Conservation (phyloP, 371 early-diverging fungal species). For the Thermomucor indicae-seudaticae region DNA sequence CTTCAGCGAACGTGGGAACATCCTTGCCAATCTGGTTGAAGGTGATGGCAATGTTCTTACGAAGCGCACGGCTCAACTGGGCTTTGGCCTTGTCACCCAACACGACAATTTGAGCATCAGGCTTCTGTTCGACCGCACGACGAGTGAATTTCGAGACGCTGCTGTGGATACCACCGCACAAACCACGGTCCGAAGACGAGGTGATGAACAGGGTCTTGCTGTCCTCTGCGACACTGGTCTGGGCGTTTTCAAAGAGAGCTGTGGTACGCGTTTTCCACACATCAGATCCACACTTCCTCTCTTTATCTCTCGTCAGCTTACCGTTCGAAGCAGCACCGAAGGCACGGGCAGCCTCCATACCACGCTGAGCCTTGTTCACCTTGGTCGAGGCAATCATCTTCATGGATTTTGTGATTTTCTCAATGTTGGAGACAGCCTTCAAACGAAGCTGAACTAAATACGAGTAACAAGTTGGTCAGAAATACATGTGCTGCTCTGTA, state of each 20-base stretch:
- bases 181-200: constrained; percentile 95
- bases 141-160: constrained; percentile 88
- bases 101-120: constrained; percentile 61
- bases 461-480: background rate
- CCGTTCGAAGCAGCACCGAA: constrained; percentile 74
- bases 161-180: constrained; percentile 98
- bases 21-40: constrained; percentile 93
- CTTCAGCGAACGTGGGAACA: constrained; percentile 88
- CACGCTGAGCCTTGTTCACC: constrained; percentile 90
- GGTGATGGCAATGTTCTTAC: constrained; percentile 68
- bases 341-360: constrained; percentile 89
- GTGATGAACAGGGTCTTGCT: constrained; percentile 72
- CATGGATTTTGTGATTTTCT: constrained; percentile 99
- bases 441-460: constrained; percentile 88
- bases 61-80: constrained; percentile 78
- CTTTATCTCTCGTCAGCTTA: constrained; percentile 1
- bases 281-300: background rate
- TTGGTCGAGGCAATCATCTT: constrained; percentile 99
- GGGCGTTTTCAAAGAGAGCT: constrained; percentile 82
- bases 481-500: no score
- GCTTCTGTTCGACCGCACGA: constrained; percentile 51
- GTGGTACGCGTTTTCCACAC: background rate
- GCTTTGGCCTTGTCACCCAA: constrained; percentile 95
- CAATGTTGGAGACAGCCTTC: constrained; percentile 96
- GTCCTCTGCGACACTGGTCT: constrained; percentile 58